Evolutionary conservation across 441 rosid species (phyloP), one percentile per base, ranked within the genome.

Genomic region (Euphorbia celastroides): DNA sequence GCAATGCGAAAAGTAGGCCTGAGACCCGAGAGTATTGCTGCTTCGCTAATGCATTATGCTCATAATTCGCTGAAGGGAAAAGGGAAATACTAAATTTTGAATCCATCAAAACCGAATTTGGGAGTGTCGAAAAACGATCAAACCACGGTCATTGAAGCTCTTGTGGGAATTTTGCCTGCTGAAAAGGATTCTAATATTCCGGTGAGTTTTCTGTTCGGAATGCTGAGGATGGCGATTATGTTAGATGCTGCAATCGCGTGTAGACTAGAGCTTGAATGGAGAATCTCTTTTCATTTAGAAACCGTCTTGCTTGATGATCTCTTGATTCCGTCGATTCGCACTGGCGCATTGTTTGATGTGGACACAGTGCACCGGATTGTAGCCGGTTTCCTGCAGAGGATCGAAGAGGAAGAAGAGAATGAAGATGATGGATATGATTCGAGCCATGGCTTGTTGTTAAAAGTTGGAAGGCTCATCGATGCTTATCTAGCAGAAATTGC

Each of bases 401-500:
- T 90, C 41, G 89, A 83, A 56, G 91, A 84, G 11, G 91, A 83
- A 77, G 96, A 88, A 58, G 60, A 57, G 10, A 71, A 76, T 57
- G 90, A 77, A 52, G 83, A 81, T 0, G 75, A 74, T 44, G 86
- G 80, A 14, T 81, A 76, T 61, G 90, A 87, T 67, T 86, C 86
- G 0, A 78, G 85, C 14, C 87, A 90, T 26, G 78, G 79, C 60
- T 80, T 89, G 28, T 79, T 88, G 79, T 63, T 90, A 67, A 93
- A 87, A 78, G 92, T 90, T n/a, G 98, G 96, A 57, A 71, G 79
- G 66, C 86, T 90, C 69, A 75, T 88, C 12, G 98, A 93, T 78
- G 86, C 88, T 14, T 93, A 88, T 71, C 77, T 90, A 41, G 94
- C 89, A 23, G 97, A 93, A 82, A 90, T 88, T 38, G 96, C 92